phyloP scores from a whole-genome alignment of 768 basidiomycete genomes.

The Lentinula lateritia region DNA sequence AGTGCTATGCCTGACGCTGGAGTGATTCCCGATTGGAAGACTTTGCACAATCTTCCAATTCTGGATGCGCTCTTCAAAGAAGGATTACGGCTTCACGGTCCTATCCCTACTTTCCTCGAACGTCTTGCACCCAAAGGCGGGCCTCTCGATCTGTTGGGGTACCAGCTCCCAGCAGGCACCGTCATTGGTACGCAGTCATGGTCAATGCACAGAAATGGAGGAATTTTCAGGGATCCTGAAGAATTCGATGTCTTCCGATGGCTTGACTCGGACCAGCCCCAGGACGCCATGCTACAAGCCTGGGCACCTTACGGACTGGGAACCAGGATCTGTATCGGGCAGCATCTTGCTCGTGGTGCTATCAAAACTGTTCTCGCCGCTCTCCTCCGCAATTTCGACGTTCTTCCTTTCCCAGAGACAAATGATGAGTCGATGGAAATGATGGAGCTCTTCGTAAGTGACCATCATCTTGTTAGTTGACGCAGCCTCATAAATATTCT shows the following conservation, averaged over 20 bases:
- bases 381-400: conserved; percentile 61
- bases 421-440: conserved; percentile 72
- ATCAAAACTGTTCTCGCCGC: conserved; percentile 54
- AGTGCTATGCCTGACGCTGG: conserved; percentile 59
- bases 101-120: conserved; percentile 69
- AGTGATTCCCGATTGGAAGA: conserved; percentile 52
- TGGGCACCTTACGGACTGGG: conserved; percentile 34
- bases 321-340: conserved; percentile 68
- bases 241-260: conserved; percentile 80
- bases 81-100: conserved; percentile 36
- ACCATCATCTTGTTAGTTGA: conserved; percentile 1
- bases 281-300: neutral
- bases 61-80: conserved; percentile 55
- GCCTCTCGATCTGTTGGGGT: conserved; percentile 72
- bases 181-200: conserved; percentile 74
- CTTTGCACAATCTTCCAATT: conserved; percentile 53
- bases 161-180: conserved; percentile 70
- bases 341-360: conserved; percentile 68
- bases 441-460: conserved; percentile 72
- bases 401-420: conserved; percentile 62
- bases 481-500: neutral
- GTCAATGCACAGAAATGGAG: conserved; percentile 66
- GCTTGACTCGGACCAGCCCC: conserved; percentile 41
- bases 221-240: conserved; percentile 27
- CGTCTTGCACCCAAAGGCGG: conserved; percentile 65